Conservation (phyloP, 345 rosid species). For the Triadica sebifera region DNA sequence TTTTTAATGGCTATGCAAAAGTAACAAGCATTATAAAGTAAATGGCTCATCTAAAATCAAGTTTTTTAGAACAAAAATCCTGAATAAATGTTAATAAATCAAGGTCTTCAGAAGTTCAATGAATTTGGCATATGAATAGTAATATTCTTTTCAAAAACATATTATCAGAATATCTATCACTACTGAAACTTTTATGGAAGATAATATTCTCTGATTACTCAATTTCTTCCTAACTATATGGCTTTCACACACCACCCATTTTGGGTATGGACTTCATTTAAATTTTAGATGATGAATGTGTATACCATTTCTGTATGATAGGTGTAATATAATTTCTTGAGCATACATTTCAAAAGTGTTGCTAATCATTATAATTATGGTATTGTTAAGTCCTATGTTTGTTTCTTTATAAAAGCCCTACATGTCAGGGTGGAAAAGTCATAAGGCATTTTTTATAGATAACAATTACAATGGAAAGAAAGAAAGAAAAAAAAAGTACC, state of each 20-base stretch:
- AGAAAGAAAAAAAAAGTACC: constrained; percentile 9
- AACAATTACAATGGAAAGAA: not conserved
- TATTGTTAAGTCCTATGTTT: not conserved
- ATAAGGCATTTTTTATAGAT: not conserved
- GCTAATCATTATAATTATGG: not conserved
- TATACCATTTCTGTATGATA: not conserved
- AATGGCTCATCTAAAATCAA: not conserved
- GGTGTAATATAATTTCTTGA: not conserved
- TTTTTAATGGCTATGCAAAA: not conserved
- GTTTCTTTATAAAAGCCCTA: not conserved
- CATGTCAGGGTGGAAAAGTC: not conserved
- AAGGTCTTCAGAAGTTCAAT: not conserved
- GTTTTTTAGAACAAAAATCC: not conserved
- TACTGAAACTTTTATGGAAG: not conserved
- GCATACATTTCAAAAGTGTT: not conserved
- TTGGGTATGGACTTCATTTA: not conserved
- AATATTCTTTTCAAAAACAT: not conserved
- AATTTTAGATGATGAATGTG: not conserved
- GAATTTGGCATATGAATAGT: not conserved
- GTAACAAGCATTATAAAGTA: not conserved
- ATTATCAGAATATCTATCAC: not conserved
- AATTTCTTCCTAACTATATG: not conserved
- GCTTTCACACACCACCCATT: not conserved
- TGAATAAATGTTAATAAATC: not conserved
- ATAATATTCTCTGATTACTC: not conserved